Evolutionary conservation across 257 asterid species (phyloP), one percentile per base, ranked within the genome.

Genomic region (Plantago major): DNA sequence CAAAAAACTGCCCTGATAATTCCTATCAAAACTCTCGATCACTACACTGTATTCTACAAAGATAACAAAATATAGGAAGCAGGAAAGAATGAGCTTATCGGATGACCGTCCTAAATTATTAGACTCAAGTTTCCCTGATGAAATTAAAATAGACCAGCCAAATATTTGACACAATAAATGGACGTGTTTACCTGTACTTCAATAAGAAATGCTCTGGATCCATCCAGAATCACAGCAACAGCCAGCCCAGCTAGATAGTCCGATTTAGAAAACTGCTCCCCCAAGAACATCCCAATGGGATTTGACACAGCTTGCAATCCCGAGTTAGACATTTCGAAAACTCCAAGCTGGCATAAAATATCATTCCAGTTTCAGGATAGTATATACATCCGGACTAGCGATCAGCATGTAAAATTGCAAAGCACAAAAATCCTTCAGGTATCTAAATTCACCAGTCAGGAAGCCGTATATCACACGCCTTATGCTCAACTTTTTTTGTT

Each of bases 201-300:
- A 75, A 92, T 76, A 44, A 89, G 78, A 74, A 89, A 89, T 67
- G 97, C 79, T 37, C 99, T 89, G 53, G 97, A 86, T 62, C 95
- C 97, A 73, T 89, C 97, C 89, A 89, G 55, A 58, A 89, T 71
- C 58, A 89, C 97, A 60, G 99, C 79, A 15, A 89, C 89, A 78
- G 99, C 99, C 64, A 82, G 58, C 46, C 99, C 99, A 9, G 89
- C 99, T 60, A 89, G 71, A 82, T 81, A 72, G 55, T 89, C 94
- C 9, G 97, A 86, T 71, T 86, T 87, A 30, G 92, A 77, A 64
- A 81, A 81, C 74, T 84, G 94, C 58, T 89, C 96, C 65, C 81
- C 77, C 66, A 89, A 75, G 77, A 84, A 92, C 78, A 92, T 89
- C 78, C 84, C 95, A 46, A 95, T 84, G 62, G 99, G 95, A 75